A percentile compares a stretch with the other conserved stretches of the same genome.
These are phyloP conservation scores for Casuarina equisetifolia DNA, from an alignment of 306 rosid species.

Conservation along the genomic window DNA sequence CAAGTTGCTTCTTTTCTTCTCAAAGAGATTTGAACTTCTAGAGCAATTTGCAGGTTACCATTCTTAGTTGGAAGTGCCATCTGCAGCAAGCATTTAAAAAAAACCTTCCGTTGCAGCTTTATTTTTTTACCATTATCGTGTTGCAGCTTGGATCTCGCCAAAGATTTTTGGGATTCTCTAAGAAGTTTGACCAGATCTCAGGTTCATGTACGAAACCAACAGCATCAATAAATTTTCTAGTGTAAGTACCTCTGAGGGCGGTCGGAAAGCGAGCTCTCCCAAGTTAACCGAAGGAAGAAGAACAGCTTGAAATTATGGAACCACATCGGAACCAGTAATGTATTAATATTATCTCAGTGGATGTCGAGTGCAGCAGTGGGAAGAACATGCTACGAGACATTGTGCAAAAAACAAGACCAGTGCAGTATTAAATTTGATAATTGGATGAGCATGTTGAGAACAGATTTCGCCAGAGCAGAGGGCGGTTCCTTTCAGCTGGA, in stretches of 20 bases:
- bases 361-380: slow-evolving; percentile 11
- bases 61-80: background rate
- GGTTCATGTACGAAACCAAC: background rate
- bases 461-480: slow-evolving; percentile 21
- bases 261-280: slow-evolving; percentile 38
- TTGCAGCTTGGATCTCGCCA: slow-evolving; percentile 24
- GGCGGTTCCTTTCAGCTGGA: slow-evolving; percentile 25
- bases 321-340: slow-evolving; percentile 1
- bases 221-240: no score
- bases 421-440: background rate
- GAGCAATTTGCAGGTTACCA: background rate
- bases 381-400: slow-evolving; percentile 21
- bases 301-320: slow-evolving; percentile 6
- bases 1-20: no score
- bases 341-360: background rate
- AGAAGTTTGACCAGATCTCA: slow-evolving; percentile 41
- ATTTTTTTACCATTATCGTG: background rate
- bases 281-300: slow-evolving; percentile 28
- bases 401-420: background rate
- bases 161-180: slow-evolving; percentile 37
- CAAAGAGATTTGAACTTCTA: background rate
- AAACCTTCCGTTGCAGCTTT: no score
- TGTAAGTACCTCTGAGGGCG: background rate
- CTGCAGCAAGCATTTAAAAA: no score
- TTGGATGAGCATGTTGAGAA: slow-evolving; percentile 7